A percentile compares a stretch with the other conserved stretches of the same genome.
Conservation (phyloP, 305 asterid species). For the Nicotiana rustica region DNA sequence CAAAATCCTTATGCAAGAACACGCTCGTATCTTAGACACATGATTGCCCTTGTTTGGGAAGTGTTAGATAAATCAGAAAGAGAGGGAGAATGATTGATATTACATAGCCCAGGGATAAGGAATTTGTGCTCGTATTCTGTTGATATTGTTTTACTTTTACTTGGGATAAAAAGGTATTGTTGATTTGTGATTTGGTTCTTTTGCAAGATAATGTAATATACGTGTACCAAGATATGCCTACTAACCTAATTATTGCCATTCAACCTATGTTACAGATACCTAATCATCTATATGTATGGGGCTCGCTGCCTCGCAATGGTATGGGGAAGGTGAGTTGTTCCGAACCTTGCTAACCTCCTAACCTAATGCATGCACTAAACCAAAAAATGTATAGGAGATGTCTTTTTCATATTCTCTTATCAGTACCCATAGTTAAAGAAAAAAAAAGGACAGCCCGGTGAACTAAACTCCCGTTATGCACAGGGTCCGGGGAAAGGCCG, state of each 20-base stretch:
- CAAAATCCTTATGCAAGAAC: constrained; percentile 7
- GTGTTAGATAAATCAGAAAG: neutral
- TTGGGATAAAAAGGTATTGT: neutral
- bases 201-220: neutral
- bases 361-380: neutral
- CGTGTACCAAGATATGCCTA: neutral
- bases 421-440: no score
- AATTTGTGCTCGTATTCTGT: neutral
- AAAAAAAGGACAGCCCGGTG: no score
- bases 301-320: constrained; percentile 86
- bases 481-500: no score
- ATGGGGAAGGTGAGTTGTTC: constrained; percentile 81
- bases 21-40: neutral
- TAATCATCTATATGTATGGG: constrained; percentile 74
- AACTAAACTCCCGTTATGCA: no score
- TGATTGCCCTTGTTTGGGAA: neutral
- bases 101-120: neutral
- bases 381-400: neutral
- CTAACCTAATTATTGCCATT: neutral
- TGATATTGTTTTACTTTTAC: neutral
- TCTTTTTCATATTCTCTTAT: neutral
- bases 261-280: constrained; percentile 62
- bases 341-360: neutral
- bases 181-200: neutral
- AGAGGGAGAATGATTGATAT: neutral